These are phyloP conservation scores for Teratosphaeria gauchensis DNA, from an alignment of 2,329 filamentous ascomycete genomes.

Conservation along the genomic window DNA sequence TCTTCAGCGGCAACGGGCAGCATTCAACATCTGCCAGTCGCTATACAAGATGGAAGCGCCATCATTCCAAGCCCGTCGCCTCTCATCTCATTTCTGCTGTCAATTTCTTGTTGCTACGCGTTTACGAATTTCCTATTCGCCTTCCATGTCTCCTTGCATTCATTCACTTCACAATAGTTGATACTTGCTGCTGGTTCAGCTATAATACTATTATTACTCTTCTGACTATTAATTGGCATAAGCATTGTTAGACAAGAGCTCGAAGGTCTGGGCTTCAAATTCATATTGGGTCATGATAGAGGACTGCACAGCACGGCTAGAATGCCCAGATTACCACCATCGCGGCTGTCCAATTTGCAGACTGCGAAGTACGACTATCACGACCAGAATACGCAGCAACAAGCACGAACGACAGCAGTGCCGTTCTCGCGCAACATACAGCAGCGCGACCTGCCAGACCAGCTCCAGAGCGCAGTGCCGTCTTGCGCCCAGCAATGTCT, in stretches of 20 bases:
- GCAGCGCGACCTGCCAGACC: constrained; percentile 5
- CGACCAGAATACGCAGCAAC: background rate
- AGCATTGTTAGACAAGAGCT: background rate
- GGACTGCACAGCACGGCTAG: constrained; percentile 4
- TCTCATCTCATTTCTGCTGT: background rate
- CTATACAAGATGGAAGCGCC: constrained; percentile 2
- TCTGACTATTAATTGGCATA: background rate
- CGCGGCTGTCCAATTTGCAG: background rate
- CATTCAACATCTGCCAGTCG: background rate
- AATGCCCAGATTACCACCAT: constrained; percentile 1
- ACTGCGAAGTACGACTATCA: background rate
- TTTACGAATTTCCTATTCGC: constrained; percentile 15
- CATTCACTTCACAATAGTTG: constrained; percentile 4
- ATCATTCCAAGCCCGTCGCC: background rate
- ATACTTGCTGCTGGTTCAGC: constrained; percentile 19
- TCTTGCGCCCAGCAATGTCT: constrained; percentile 23
- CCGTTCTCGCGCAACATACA: background rate
- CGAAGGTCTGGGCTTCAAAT: background rate
- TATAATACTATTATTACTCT: constrained; percentile 3
- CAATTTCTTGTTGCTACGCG: background rate
- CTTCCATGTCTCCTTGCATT: constrained; percentile 4
- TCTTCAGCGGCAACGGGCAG: background rate
- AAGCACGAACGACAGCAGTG: background rate
- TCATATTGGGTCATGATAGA: constrained; percentile 5
- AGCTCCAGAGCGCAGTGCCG: constrained; percentile 16